phyloP scores from a whole-genome alignment of 2,329 filamentous ascomycete species.

The Graphilbum sp. region DNA sequence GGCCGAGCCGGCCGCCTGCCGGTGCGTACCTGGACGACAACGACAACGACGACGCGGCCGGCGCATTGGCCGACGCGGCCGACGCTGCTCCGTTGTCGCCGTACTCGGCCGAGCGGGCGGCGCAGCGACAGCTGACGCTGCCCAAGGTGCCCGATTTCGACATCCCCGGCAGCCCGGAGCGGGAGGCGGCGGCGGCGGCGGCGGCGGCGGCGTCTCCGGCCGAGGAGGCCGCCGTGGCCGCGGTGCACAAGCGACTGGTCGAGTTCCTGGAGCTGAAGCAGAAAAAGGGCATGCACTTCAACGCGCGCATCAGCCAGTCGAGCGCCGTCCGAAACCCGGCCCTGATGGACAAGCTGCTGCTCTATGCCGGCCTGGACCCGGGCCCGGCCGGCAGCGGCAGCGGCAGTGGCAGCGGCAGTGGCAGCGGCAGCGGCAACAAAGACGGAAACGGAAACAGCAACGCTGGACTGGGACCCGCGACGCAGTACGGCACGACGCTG shows the following conservation, averaged over 20 bases:
- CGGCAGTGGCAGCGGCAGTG: not conserved
- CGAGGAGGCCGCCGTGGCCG: conserved; percentile 18
- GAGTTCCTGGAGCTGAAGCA: conserved; percentile 60
- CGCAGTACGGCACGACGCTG: conserved; percentile 51
- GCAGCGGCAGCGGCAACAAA: not conserved
- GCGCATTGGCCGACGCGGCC: no score
- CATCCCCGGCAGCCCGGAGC: conserved; percentile 59
- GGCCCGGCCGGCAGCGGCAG: not conserved
- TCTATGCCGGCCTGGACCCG: conserved; percentile 38
- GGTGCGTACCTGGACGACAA: no score
- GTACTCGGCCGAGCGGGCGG: conserved; percentile 47
- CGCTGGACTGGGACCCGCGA: conserved; percentile 12
- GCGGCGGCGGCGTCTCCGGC: no score
- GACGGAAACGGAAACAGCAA: not conserved
- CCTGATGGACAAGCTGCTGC: conserved; percentile 55
- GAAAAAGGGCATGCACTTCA: conserved; percentile 61
- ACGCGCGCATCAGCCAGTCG: conserved; percentile 52
- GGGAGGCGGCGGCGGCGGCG: conserved; percentile 32
- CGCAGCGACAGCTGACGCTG: conserved; percentile 57
- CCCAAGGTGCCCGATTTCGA: conserved; percentile 55
- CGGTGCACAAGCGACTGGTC: conserved; percentile 49
- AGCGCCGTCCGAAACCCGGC: conserved; percentile 55
- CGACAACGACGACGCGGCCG: not conserved
- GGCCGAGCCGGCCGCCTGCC: no score
- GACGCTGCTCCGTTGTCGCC: conserved; percentile 34